These are phyloP conservation scores for Tuber borchii DNA, from an alignment of 495 filamentous ascomycete species.

Conservation along the genomic window DNA sequence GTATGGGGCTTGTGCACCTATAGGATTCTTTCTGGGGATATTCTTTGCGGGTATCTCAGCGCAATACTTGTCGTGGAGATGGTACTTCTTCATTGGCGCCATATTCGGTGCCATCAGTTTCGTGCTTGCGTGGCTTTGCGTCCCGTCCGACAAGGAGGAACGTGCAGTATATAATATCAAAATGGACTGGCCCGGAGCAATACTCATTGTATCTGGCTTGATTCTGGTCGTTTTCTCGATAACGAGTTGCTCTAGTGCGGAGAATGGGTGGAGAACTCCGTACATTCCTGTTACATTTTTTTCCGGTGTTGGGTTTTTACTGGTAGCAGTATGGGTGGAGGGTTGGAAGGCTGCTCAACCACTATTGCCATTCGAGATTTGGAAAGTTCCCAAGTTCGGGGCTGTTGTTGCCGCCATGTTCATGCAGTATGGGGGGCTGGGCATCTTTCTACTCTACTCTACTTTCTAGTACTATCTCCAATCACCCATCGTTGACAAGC, in stretches of 20 bases:
- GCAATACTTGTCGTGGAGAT: conserved; percentile 60
- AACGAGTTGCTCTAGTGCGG: conserved; percentile 65
- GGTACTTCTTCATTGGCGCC: conserved; percentile 75
- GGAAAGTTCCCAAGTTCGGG: conserved; percentile 65
- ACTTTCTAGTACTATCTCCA: conserved; percentile 57
- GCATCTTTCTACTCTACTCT: conserved; percentile 70
- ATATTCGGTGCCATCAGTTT: conserved; percentile 48
- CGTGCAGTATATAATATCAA: conserved; percentile 46
- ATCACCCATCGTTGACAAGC: conserved; percentile 3
- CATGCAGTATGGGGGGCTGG: conserved; percentile 68
- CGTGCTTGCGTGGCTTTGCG: conserved; percentile 55
- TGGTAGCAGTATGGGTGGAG: conserved; percentile 62
- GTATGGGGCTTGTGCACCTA: conserved; percentile 68
- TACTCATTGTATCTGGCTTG: conserved; percentile 59
- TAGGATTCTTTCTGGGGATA: conserved; percentile 78
- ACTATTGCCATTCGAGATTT: conserved; percentile 67
- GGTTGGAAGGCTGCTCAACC: conserved; percentile 67
- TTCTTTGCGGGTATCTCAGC: conserved; percentile 68
- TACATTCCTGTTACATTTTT: conserved; percentile 62
- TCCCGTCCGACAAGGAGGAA: conserved; percentile 59
- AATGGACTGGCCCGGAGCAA: conserved; percentile 67
- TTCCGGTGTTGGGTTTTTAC: conserved; percentile 54
- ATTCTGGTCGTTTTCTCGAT: conserved; percentile 72
- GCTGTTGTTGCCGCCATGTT: conserved; percentile 62
- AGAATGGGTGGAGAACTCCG: conserved; percentile 63